phyloP scores from a whole-genome alignment of 306 rosid genomes.

The Pachyrhizus erosus region DNA sequence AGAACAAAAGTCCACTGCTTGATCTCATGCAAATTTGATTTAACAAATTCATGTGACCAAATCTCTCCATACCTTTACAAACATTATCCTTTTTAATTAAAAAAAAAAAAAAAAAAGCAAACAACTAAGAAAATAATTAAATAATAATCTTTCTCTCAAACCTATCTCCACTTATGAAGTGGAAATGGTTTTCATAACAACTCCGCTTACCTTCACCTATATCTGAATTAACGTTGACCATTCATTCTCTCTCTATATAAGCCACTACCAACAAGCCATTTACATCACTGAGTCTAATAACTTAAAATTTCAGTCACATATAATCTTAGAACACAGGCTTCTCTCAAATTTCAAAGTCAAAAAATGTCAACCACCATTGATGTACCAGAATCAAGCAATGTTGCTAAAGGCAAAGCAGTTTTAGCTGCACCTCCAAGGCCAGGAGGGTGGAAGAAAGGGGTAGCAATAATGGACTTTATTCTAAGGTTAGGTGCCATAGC shows the following conservation, averaged over 20 bases:
- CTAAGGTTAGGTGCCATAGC: constrained; percentile 77
- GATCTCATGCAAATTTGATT: constrained; percentile 26
- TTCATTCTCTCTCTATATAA: constrained; percentile 43
- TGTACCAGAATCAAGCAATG: constrained; percentile 57
- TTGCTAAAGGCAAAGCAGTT: constrained; percentile 48
- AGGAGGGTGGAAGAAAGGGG: constrained; percentile 71
- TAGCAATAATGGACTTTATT: constrained; percentile 71
- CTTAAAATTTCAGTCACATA: neutral
- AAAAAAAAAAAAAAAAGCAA: too few species aligned
- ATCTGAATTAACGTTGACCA: constrained; percentile 25
- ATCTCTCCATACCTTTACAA: neutral
- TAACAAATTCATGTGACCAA: neutral
- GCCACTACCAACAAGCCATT: constrained; percentile 31
- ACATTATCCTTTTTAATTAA: neutral
- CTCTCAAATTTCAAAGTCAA: neutral
- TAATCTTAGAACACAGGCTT: neutral
- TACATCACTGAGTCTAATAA: neutral
- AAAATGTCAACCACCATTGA: constrained; percentile 66
- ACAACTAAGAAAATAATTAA: neutral
- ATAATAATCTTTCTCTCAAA: neutral
- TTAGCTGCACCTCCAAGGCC: constrained; percentile 18
- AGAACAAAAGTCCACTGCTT: constrained; percentile 2
- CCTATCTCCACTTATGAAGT: constrained; percentile 31
- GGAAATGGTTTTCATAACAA: constrained; percentile 50
- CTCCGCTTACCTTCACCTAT: constrained; percentile 35